Percentiles rank a stretch among this genome's conserved stretches.
Conservation (phyloP, 202 grass and related monocot species). For the Schoenoplectus tabernaemontani region DNA sequence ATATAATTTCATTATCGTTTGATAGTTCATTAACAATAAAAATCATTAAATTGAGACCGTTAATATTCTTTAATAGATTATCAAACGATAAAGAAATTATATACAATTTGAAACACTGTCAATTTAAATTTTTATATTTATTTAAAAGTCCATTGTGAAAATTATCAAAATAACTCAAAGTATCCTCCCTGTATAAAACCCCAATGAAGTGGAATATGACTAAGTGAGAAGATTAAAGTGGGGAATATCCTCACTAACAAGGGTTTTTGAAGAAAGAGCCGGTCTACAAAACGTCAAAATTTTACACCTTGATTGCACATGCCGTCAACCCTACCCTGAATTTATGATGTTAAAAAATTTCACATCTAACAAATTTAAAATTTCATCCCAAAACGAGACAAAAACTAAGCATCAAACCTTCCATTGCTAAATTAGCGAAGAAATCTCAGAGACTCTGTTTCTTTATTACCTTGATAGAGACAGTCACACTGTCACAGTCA, state of each 20-base stretch:
- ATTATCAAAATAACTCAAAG: too few relatives aligned
- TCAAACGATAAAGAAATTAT: too few relatives aligned
- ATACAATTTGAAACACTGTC: too few relatives aligned
- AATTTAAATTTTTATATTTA: too few relatives aligned
- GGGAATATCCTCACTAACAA: conserved; percentile 22
- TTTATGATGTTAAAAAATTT: neutral
- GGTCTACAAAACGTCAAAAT: conserved; percentile 23
- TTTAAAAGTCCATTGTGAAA: too few relatives aligned
- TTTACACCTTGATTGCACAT: conserved; percentile 30
- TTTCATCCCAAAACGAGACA: conserved; percentile 22
- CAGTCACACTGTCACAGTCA: too few relatives aligned
- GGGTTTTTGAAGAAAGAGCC: conserved; percentile 23
- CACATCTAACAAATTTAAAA: conserved; percentile 23
- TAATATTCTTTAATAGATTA: too few relatives aligned
- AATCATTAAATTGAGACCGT: too few relatives aligned
- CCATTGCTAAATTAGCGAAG: conserved; percentile 17
- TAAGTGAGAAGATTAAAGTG: conserved; percentile 1
- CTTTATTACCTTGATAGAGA: conserved; percentile 21
- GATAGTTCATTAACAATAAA: too few relatives aligned
- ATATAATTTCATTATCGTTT: too few relatives aligned
- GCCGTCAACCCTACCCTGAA: conserved; percentile 23
- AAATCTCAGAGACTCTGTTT: conserved; percentile 14
- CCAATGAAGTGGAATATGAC: neutral
- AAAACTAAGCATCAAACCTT: conserved; percentile 31
- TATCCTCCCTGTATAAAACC: too few relatives aligned